Evolutionary conservation across 371 early-diverging fungal genomes (phyloP), one percentile per base, ranked within the genome.

Genomic region (Rhizopus stolonifer): DNA sequence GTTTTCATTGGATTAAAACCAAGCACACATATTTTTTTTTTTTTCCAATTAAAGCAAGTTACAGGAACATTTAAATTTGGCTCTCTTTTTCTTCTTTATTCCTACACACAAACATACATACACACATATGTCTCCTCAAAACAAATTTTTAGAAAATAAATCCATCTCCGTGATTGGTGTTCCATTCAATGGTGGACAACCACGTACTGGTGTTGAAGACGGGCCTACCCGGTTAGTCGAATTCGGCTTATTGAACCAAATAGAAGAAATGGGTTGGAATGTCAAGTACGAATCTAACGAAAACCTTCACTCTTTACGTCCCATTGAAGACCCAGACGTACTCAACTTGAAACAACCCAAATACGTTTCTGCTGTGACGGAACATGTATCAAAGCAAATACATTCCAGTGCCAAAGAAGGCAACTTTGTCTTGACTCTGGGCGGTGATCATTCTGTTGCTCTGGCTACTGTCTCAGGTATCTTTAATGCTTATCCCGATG

Each of bases 401-500:
- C 65, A 74, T 36, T 67, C 62, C 6, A 25, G 40, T 22, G 83
- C 84, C 36, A 75, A 84, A 52, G 63, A 83, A 56, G 88, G 92
- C 6, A 80, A 93, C 25, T 68, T 96, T 32, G 94, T 93, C 13
- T 67, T 98, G 53, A 95, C 94, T 11, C 70, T 98, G 45, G 98
- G 98, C 58, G 97, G 97, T 25, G 98, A 98, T 73, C 98, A 98
- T 69, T 93, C 94, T 10, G 71, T 96, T 36, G 98, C 86, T 36
- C 75, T 98, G 63, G 96, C 92, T 40, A 95, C 96, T 23, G 82
- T 96, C 5, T 81, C 88, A 29, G 97, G 96, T 40, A 82, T 87
- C 6, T 74, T 92, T 22, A 64, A 81, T 9, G 90, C 88, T 18
- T 81, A 96, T 72, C 81, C 83, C 53, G 83, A 95, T 52, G 81